Base-by-base conservation (phyloP, 345 rosid genomes). In the Populus ilicifolia region DNA sequence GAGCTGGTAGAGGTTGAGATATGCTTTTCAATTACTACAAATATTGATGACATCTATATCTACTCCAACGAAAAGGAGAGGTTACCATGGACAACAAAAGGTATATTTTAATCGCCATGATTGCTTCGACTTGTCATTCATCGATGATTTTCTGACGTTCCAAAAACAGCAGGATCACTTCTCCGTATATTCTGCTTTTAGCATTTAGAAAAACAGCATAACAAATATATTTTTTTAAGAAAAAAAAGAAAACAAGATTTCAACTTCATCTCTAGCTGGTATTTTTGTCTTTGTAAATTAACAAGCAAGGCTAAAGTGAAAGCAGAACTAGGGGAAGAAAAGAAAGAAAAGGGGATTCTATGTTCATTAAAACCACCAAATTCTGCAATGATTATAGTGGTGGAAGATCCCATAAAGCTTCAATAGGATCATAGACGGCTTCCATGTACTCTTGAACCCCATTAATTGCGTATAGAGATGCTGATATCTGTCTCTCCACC, bases 321-420 rank as follows among this genome's bases (percentile, higher is more conserved):
- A n/a, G 39, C 43, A 21, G 80, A 27, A 33, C 23, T n/a, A 8
- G 7, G 30, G 17, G 16, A 39, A 23, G n/a, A 20, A 43, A 7
- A 69, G 61, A 36, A 14, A 25, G 30, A 56, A 20, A 35, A 5
- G 56, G 18, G 33, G 70, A 67, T 54, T 56, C 38, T 3, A 29
- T 50, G 29, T 20, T 11, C 65, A 35, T 20, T 54, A 10, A 16
- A 62, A 56, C 56, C 41, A 38, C 20, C 36, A 59, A 23, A 77
- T 71, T 74, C 73, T 70, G 71, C 43, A 78, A 70, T 50, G 87
- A 90, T 65, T 86, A 88, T 38, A 87, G 72, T 10, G 92, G 90
- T 27, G 96, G 90, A 70, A 91, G 92, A 84, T 91, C 96, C 96
- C 96, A 91, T 6, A 91, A 70, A 62, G 88, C 83, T 71, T 91